Base-by-base conservation (phyloP, 306 rosid genomes). In the Aeschynomene evenia region DNA sequence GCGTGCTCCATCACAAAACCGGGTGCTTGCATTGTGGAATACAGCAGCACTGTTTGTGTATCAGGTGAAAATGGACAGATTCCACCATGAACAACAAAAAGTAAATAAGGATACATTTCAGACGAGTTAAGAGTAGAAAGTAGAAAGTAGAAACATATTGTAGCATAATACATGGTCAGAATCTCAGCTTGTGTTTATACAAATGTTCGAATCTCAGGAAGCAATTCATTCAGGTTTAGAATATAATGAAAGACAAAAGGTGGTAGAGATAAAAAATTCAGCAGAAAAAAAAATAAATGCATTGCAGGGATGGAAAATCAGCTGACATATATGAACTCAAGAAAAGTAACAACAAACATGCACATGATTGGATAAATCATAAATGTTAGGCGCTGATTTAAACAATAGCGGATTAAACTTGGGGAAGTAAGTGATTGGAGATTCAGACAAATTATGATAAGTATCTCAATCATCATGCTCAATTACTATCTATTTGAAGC, bases 21-120 rank as follows among this genome's bases (percentile, higher is more conserved):
- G 58, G 20, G 94, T 82, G 68, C 94, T 90, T 72, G 91, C 94
- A 79, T 93, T 93, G 72, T 88, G 97, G 80, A 88, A 85, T 29
- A 90, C 82, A 14, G 96, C 98, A 76, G 94, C 94, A 46, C 97
- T 90, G 82, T 63, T 70, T 56, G 70, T 43, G 69, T 2, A 66
- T 24, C 66, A 16, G 56, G 4, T 28, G 59, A 22, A 45, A 28
- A 53, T 29, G 4, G 19, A 66, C 5, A 33, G 24, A 34, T 56
- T 57, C 11, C 33, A 53, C 21, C 10, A 60, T 63, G 19, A 34
- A 40, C 53, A 22, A 50, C 9, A 55, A 66, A 21, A 54, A 72
- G 70, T 48, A 6, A 61, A 13, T 5, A 63, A 71, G 12, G 36
- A 21, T 16, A 63, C 9, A 23, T 14, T n/a, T 65, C 19, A 43